Percentiles rank a stretch among this genome's conserved stretches.
Conservation (phyloP, 2,329 filamentous ascomycete species). For the Fusarium mundagurra region DNA sequence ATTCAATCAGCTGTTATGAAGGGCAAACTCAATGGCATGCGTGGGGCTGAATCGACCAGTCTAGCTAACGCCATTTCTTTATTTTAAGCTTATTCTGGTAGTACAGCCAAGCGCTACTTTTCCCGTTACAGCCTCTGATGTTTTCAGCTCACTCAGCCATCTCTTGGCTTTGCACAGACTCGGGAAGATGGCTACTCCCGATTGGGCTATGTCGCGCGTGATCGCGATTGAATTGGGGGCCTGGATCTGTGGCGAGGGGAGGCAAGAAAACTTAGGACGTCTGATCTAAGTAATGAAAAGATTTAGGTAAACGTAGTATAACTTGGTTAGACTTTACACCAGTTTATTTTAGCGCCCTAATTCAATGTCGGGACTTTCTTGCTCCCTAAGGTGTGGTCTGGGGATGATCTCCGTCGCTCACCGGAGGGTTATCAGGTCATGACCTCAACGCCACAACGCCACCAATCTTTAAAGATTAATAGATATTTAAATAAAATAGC, state of each 20-base stretch:
- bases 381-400: neutral
- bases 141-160: neutral
- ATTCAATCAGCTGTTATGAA: neutral
- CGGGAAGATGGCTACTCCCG: neutral
- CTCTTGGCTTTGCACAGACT: neutral
- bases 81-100: neutral
- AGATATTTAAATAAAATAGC: too few species aligned
- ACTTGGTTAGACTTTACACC: rapidly evolving
- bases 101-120: neutral
- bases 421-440: neutral
- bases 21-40: neutral
- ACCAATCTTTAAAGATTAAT: too few species aligned
- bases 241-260: neutral
- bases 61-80: conserved; percentile 1
- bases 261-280: neutral
- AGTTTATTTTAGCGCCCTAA: rapidly evolving
- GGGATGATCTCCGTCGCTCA: neutral
- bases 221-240: neutral
- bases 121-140: neutral
- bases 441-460: too few species aligned
- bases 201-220: neutral
- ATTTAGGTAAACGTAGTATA: rapidly evolving
- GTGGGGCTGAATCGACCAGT: neutral
- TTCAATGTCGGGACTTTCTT: neutral
- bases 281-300: neutral